Conservation (phyloP, 176 grass and related monocot species). For the Carex parvula region DNA sequence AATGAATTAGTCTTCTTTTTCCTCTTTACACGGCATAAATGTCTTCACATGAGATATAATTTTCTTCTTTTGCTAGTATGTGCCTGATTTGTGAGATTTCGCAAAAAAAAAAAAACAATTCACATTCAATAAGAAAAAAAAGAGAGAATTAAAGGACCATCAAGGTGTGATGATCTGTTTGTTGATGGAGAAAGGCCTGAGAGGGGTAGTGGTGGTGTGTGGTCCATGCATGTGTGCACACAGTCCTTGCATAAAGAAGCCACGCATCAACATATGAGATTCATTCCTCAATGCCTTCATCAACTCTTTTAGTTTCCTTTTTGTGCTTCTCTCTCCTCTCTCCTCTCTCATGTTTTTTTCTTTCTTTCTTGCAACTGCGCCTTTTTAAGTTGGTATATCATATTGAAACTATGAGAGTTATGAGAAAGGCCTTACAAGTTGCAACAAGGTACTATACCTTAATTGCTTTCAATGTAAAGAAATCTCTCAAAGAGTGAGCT, state of each 20-base stretch:
- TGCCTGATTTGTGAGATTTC: conserved; percentile 19
- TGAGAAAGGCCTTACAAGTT: conserved; percentile 11
- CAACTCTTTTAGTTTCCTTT: conserved; percentile 10
- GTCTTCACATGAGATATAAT: too few species aligned
- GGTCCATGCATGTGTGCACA: conserved; percentile 31
- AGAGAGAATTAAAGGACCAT: not conserved
- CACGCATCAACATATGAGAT: conserved; percentile 21
- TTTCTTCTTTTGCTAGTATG: not conserved
- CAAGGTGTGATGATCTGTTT: not conserved
- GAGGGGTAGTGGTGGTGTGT: not conserved
- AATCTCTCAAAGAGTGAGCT: too few species aligned
- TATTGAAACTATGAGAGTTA: conserved; percentile 15
- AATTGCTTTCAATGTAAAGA: not conserved
- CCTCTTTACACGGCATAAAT: too few species aligned
- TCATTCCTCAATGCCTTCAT: conserved; percentile 26
- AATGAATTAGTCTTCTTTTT: not conserved
- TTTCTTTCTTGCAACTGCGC: not conserved
- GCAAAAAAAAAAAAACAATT: conserved; percentile 8
- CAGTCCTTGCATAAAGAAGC: conserved; percentile 18
- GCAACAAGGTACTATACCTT: not conserved
- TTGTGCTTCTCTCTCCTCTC: conserved; percentile 12
- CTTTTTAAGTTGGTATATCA: conserved; percentile 11
- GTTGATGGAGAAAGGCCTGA: not conserved
- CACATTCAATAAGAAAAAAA: not conserved
- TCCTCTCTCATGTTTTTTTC: conserved; percentile 20